These are phyloP conservation scores for Fennellomyces sp. DNA, from an alignment of 371 early-diverging fungal genomes.

Conservation along the genomic window DNA sequence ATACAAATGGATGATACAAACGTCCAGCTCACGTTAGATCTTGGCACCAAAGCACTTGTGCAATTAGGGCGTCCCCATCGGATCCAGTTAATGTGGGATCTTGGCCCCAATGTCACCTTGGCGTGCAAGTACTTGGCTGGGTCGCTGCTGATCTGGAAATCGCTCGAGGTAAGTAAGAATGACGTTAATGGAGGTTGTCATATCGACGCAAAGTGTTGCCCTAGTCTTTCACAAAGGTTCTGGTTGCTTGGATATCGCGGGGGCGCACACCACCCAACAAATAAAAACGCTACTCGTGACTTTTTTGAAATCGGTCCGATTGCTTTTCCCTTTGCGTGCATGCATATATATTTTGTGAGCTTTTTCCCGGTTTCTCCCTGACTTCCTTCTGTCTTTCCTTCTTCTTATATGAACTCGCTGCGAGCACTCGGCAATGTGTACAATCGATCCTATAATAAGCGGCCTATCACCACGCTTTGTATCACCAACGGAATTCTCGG, in stretches of 20 bases:
- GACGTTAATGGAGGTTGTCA: no score
- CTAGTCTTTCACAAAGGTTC: background rate
- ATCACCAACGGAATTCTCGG: slow-evolving; percentile 74
- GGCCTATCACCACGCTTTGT: slow-evolving; percentile 72
- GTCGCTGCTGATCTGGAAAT: slow-evolving; percentile 11
- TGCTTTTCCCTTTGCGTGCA: background rate
- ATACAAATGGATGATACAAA: slow-evolving; percentile 21
- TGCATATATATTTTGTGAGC: background rate
- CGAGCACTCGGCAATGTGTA: slow-evolving; percentile 40
- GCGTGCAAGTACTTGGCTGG: slow-evolving; percentile 18
- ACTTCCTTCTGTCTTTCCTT: slow-evolving; percentile 10
- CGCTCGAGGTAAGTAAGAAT: slow-evolving; percentile 16
- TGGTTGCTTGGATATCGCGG: background rate
- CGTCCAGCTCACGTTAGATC: slow-evolving; percentile 17
- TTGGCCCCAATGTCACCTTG: slow-evolving; percentile 17
- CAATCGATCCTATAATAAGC: slow-evolving; percentile 50
- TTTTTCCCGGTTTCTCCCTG: background rate
- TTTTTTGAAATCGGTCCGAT: background rate
- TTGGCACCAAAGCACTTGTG: slow-evolving; percentile 11
- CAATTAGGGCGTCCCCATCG: slow-evolving; percentile 6
- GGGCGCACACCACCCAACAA: background rate
- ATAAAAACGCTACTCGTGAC: background rate
- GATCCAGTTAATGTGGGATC: slow-evolving; percentile 14
- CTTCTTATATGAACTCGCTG: slow-evolving; percentile 24
- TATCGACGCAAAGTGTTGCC: no score